phyloP scores from a whole-genome alignment of 2,329 filamentous ascomycete genomes.

The Venturia oleaginea region DNA sequence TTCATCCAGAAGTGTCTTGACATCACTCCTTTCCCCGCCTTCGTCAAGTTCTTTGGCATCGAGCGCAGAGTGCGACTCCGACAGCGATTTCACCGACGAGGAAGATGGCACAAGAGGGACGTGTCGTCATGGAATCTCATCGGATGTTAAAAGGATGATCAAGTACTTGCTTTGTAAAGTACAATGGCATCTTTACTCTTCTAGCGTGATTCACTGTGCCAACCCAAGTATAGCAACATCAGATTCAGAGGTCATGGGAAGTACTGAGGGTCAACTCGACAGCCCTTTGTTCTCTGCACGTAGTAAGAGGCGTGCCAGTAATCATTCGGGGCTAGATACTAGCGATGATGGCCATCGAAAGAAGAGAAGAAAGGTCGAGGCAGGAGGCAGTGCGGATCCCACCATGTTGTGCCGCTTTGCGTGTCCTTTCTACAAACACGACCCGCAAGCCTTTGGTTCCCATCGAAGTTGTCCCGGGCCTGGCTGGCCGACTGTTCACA shows the following conservation, averaged over 20 bases:
- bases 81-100: slow-evolving; percentile 1
- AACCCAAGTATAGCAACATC: background rate
- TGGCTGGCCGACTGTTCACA: slow-evolving; percentile 31
- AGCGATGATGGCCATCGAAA: background rate
- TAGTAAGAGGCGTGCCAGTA: background rate
- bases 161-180: slow-evolving; percentile 2
- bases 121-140: background rate
- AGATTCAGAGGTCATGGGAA: background rate
- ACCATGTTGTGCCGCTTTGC: slow-evolving; percentile 21
- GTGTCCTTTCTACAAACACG: slow-evolving; percentile 35
- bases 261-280: background rate
- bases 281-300: background rate
- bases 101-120: background rate
- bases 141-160: background rate
- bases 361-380: background rate
- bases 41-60: background rate
- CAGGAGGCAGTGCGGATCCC: background rate
- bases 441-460: slow-evolving; percentile 27
- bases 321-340: background rate
- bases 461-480: slow-evolving; percentile 30
- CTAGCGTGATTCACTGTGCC: background rate
- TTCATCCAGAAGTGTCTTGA: background rate
- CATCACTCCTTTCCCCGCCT: background rate
- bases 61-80: background rate
- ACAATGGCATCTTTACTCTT: background rate